A percentile compares a stretch with the other conserved stretches of the same genome.
Evolutionary conservation across 768 basidiomycete species (phyloP).

Genomic region (Lactarius psammicola): DNA sequence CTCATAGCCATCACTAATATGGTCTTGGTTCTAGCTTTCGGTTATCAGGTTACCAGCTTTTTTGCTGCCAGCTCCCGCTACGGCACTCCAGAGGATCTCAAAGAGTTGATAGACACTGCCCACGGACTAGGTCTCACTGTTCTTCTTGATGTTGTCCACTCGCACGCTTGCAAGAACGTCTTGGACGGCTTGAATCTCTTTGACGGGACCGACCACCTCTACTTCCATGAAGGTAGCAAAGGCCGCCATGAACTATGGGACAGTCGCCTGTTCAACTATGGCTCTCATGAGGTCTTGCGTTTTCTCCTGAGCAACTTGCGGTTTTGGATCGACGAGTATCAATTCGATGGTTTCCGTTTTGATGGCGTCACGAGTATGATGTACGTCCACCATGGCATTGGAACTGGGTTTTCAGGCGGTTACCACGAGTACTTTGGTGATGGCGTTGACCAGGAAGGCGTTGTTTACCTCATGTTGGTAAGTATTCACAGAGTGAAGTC

Average conservation of each 20-base stretch:
- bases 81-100: conserved; percentile 93
- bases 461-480: conserved; percentile 97
- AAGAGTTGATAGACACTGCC: conserved; percentile 92
- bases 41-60: conserved; percentile 97
- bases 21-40: conserved; percentile 65
- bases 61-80: conserved; percentile 97
- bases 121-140: conserved; percentile 92
- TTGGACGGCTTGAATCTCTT: conserved; percentile 94
- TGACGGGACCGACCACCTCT: conserved; percentile 95
- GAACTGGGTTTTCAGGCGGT: conserved; percentile 94
- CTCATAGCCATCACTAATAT: conserved; percentile 12
- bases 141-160: conserved; percentile 95
- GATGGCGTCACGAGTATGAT: conserved; percentile 99
- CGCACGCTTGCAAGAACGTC: conserved; percentile 97
- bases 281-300: conserved; percentile 87
- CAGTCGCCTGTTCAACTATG: conserved; percentile 96
- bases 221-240: conserved; percentile 92
- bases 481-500: conserved; percentile 36
- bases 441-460: conserved; percentile 79
- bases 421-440: conserved; percentile 98
- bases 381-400: conserved; percentile 98
- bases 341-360: conserved; percentile 97
- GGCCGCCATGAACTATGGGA: conserved; percentile 98
- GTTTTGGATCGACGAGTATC: conserved; percentile 93
- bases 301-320: conserved; percentile 95